These are phyloP conservation scores for Gliomastix tumulicola DNA, from an alignment of 2,329 filamentous ascomycete species.

Conservation along the genomic window DNA sequence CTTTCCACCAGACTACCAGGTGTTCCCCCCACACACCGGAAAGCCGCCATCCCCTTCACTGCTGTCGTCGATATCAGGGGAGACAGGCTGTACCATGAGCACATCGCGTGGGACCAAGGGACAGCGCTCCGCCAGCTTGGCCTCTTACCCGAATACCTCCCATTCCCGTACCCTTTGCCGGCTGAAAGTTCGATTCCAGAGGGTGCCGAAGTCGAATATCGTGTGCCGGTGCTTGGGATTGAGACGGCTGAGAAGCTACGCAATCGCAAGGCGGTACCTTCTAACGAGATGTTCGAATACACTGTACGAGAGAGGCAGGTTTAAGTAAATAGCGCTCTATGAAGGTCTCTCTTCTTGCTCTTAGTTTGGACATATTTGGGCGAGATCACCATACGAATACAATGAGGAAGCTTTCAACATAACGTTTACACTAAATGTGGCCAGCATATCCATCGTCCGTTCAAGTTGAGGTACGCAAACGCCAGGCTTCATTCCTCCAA, in stretches of 20 bases:
- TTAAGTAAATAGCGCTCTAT: too few relatives aligned
- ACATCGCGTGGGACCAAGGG: constrained; percentile 63
- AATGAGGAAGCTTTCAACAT: background rate
- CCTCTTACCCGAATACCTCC: constrained; percentile 50
- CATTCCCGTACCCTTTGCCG: constrained; percentile 42
- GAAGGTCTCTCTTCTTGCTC: too few relatives aligned
- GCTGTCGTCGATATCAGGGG: constrained; percentile 57
- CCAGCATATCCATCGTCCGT: background rate
- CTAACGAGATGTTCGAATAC: constrained; percentile 23
- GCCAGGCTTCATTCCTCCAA: too few relatives aligned
- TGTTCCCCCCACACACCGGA: constrained; percentile 44
- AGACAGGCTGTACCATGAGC: constrained; percentile 58
- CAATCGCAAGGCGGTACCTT: constrained; percentile 17
- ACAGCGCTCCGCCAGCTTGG: constrained; percentile 55
- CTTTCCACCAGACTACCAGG: constrained; percentile 34
- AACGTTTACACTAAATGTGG: background rate
- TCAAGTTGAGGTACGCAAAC: background rate
- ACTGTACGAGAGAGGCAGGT: too few relatives aligned
- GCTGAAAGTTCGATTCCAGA: background rate
- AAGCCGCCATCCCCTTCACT: constrained; percentile 52
- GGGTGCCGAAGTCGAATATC: constrained; percentile 12
- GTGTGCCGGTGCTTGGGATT: constrained; percentile 20
- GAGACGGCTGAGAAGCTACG: constrained; percentile 23
- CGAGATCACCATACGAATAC: background rate
- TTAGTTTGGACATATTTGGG: background rate